phyloP scores from a whole-genome alignment of 805 yeast species.

The Barnettozyma populi region DNA sequence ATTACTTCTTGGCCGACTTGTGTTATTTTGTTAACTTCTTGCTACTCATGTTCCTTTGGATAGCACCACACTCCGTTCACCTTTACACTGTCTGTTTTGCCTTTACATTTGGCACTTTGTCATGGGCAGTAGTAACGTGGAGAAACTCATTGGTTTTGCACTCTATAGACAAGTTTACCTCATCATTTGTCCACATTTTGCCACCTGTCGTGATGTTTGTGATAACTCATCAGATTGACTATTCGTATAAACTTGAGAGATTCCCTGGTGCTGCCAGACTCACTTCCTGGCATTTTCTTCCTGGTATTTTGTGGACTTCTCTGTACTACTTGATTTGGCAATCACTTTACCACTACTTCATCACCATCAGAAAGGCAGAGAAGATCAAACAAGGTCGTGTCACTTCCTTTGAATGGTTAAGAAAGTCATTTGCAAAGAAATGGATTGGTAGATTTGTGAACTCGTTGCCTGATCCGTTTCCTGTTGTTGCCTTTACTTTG shows the following conservation, averaged over 20 bases:
- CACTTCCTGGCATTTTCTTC: slow-evolving; percentile 63
- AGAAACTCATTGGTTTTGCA: slow-evolving; percentile 89
- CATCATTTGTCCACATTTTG: slow-evolving; percentile 82
- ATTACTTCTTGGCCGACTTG: slow-evolving; percentile 85
- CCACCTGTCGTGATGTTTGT: slow-evolving; percentile 89
- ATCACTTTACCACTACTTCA: slow-evolving; percentile 81
- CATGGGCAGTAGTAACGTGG: slow-evolving; percentile 96
- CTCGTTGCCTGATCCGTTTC: slow-evolving; percentile 75
- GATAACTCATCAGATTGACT: slow-evolving; percentile 65
- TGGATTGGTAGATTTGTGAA: slow-evolving; percentile 74
- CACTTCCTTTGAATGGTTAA: slow-evolving; percentile 81
- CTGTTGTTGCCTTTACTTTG: slow-evolving; percentile 79
- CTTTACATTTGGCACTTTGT: slow-evolving; percentile 79
- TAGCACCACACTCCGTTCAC: slow-evolving; percentile 65
- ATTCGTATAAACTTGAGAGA: slow-evolving; percentile 43
- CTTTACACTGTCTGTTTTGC: slow-evolving; percentile 82
- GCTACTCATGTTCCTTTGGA: slow-evolving; percentile 71
- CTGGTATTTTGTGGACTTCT: slow-evolving; percentile 74
- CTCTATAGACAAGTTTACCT: slow-evolving; percentile 86
- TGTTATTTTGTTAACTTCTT: slow-evolving; percentile 86
- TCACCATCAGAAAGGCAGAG: slow-evolving; percentile 72
- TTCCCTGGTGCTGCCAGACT: slow-evolving; percentile 78
- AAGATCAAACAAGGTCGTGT: slow-evolving; percentile 81
- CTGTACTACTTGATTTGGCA: slow-evolving; percentile 88
- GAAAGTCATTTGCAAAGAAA: slow-evolving; percentile 61